Evolutionary conservation across 164 flowering plant species (phyloP).

Genomic region (Umbellularia californica): DNA sequence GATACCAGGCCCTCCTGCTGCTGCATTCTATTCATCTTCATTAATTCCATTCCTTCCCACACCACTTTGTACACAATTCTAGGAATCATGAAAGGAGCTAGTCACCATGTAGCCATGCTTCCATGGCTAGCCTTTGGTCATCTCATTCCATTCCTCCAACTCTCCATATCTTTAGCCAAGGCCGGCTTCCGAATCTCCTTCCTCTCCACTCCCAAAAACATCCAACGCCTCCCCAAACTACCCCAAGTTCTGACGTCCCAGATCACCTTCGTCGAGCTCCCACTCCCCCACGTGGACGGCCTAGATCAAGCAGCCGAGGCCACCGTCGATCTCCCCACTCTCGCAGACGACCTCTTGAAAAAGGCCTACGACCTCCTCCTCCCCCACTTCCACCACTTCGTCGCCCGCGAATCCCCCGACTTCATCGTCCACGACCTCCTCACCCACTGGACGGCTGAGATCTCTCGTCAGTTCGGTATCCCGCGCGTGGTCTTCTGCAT

Average conservation of each 20-base stretch:
- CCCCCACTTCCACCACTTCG: constrained; percentile 10
- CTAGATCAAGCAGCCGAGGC: constrained; percentile 24
- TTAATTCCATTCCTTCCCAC: no score
- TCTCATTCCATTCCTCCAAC: constrained; percentile 13
- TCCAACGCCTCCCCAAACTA: constrained; percentile 8
- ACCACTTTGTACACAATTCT: no score
- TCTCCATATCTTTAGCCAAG: constrained; percentile 7
- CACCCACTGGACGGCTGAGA: constrained; percentile 21
- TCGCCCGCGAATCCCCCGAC: constrained; percentile 21
- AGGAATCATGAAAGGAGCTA: background rate
- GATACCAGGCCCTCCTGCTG: no score
- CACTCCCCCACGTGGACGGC: constrained; percentile 5
- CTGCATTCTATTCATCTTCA: no score
- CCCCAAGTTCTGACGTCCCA: background rate
- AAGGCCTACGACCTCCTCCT: constrained; percentile 22
- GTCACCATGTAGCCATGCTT: constrained; percentile 5
- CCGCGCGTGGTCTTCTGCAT: constrained; percentile 16
- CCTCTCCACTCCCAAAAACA: constrained; percentile 14
- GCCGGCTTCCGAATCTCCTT: constrained; percentile 8
- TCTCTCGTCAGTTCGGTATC: constrained; percentile 17
- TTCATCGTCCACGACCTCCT: constrained; percentile 34
- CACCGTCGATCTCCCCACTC: constrained; percentile 20
- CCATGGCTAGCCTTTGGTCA: constrained; percentile 22
- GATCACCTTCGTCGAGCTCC: background rate
- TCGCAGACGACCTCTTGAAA: constrained; percentile 17